Evolutionary conservation across 208 protist genomes (phyloP).

Genomic region (Herpetomonas samuelpessoai): DNA sequence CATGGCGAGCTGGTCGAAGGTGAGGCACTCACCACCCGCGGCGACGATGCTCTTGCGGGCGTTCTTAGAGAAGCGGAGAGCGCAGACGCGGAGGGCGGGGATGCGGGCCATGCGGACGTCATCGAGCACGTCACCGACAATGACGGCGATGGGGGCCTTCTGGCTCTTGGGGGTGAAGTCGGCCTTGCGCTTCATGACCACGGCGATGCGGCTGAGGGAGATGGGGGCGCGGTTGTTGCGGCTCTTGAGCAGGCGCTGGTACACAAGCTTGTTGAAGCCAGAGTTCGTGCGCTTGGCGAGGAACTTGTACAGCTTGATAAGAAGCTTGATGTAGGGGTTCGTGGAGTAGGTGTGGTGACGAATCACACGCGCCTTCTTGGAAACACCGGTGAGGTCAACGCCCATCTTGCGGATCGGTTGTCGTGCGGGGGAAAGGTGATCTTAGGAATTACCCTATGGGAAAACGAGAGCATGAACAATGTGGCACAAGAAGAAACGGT

Average conservation of each 20-base stretch:
- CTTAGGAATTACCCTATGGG: too few relatives aligned
- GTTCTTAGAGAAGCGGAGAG: conserved; percentile 98
- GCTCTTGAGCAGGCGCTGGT: conserved; percentile 96
- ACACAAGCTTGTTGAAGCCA: conserved; percentile 98
- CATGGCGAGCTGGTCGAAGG: conserved; percentile 98
- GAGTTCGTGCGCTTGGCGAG: conserved; percentile 97
- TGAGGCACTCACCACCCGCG: conserved; percentile 98
- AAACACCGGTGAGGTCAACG: conserved; percentile 88
- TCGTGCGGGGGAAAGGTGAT: too few relatives aligned
- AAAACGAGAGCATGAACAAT: too few relatives aligned
- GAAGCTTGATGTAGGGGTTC: conserved; percentile 98
- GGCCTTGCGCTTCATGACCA: conserved; percentile 92
- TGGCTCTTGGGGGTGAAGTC: conserved; percentile 75
- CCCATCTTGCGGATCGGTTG: too few relatives aligned
- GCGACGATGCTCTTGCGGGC: conserved; percentile 98
- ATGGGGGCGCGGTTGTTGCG: conserved; percentile 96
- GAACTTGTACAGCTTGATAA: conserved; percentile 99
- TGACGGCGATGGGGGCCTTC: conserved; percentile 95
- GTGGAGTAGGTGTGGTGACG: conserved; percentile 94
- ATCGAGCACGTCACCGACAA: conserved; percentile 99
- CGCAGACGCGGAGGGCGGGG: conserved; percentile 96
- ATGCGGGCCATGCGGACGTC: conserved; percentile 97
- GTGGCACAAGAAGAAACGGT: too few relatives aligned
- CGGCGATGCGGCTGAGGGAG: conserved; percentile 95
- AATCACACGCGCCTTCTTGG: conserved; percentile 89